phyloP scores from a whole-genome alignment of 768 basidiomycete species.

The Termitomyces sp. region DNA sequence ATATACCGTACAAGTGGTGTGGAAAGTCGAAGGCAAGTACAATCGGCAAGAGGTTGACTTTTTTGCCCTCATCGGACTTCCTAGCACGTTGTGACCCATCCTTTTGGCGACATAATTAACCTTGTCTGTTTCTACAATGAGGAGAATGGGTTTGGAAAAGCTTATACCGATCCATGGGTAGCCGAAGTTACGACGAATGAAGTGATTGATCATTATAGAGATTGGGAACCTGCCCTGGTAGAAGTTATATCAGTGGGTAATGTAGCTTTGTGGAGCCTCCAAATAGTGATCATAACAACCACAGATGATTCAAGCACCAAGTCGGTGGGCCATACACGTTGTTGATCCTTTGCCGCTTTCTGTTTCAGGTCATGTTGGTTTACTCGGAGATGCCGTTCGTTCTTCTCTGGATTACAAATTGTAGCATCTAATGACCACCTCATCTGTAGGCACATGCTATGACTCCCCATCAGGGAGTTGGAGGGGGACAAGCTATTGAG shows the following conservation, averaged over 20 bases:
- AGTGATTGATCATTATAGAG: background rate
- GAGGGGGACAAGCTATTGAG: constrained; percentile 23
- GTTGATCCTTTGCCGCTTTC: constrained; percentile 27
- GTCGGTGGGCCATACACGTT: constrained; percentile 35
- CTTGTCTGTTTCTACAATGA: constrained; percentile 17
- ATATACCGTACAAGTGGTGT: constrained; percentile 1
- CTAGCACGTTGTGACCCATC: constrained; percentile 22
- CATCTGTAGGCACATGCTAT: constrained; percentile 19
- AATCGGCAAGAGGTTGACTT: background rate
- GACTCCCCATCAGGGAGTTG: constrained; percentile 21
- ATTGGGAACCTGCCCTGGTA: constrained; percentile 4
- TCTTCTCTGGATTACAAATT: background rate
- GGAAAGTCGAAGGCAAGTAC: constrained; percentile 5
- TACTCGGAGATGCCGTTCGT: constrained; percentile 7
- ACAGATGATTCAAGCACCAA: constrained; percentile 22
- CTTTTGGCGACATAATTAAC: constrained; percentile 16
- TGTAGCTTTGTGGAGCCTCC: too few relatives aligned
- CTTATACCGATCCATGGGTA: constrained; percentile 16
- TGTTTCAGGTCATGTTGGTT: constrained; percentile 9
- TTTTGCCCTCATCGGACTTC: background rate
- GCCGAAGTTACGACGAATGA: constrained; percentile 1
- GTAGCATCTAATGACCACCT: background rate
- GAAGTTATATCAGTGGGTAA: background rate
- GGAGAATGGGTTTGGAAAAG: constrained; percentile 15
- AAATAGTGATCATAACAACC: background rate